A percentile compares a stretch with the other conserved stretches of the same genome.
Conservation (phyloP, 1,284 basidiomycete species). For the Neolentinus lepideus region DNA sequence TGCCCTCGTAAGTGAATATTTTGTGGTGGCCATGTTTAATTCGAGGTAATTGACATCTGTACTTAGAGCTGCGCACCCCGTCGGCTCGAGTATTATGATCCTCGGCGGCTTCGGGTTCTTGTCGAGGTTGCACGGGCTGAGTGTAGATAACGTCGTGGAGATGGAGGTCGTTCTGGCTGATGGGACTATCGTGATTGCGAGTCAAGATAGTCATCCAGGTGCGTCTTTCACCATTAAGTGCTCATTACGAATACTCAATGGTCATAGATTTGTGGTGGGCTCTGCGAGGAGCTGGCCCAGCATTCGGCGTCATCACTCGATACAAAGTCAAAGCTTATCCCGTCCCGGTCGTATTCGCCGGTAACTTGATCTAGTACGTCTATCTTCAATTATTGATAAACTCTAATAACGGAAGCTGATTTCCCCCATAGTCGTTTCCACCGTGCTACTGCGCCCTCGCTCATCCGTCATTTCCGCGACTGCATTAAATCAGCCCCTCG, state of each 20-base stretch:
- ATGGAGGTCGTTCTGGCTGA: slow-evolving; percentile 81
- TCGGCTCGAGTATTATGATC: slow-evolving; percentile 78
- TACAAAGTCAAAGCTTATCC: slow-evolving; percentile 85
- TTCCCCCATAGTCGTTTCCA: slow-evolving; percentile 77
- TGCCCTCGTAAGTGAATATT: slow-evolving; percentile 66
- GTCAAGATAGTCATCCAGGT: slow-evolving; percentile 62
- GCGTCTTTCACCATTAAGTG: slow-evolving; percentile 11
- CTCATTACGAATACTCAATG: neutral
- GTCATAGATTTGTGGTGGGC: slow-evolving; percentile 82
- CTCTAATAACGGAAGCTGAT: too few relatives aligned
- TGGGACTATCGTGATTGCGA: slow-evolving; percentile 67
- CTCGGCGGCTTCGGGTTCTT: slow-evolving; percentile 89
- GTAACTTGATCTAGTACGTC: slow-evolving; percentile 81
- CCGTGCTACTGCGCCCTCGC: slow-evolving; percentile 73
- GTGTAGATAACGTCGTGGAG: slow-evolving; percentile 81
- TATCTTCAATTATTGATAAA: slow-evolving; percentile 3
- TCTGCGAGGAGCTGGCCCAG: slow-evolving; percentile 77
- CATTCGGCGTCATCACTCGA: slow-evolving; percentile 80
- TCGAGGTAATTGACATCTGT: slow-evolving; percentile 2
- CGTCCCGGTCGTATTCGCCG: slow-evolving; percentile 83
- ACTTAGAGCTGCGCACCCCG: slow-evolving; percentile 68
- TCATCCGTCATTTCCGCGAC: slow-evolving; percentile 88
- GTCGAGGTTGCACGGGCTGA: slow-evolving; percentile 76
- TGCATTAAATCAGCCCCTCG: slow-evolving; percentile 84
- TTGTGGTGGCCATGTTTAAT: slow-evolving; percentile 8